Percentiles rank a stretch among this genome's conserved stretches.
phyloP scores from a whole-genome alignment of 2,329 filamentous ascomycete species.

The Didymellaceae sp. region DNA sequence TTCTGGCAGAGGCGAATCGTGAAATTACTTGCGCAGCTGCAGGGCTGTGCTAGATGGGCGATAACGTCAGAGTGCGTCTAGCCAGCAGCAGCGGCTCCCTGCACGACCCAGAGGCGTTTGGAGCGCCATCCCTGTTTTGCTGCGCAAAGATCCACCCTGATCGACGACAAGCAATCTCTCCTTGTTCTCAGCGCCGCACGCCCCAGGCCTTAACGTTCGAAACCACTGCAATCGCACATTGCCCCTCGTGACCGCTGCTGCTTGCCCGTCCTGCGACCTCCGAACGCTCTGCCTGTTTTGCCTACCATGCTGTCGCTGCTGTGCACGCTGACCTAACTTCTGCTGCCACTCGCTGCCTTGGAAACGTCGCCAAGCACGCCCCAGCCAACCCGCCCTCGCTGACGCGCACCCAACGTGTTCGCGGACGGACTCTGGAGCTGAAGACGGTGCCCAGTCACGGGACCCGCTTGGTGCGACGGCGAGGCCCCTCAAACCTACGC shows the following conservation, averaged over 20 bases:
- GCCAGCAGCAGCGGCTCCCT: slow-evolving; percentile 10
- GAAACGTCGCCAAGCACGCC: slow-evolving; percentile 9
- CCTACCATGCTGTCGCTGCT: slow-evolving; percentile 24
- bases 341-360: slow-evolving; percentile 19
- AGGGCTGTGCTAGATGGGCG: slow-evolving; percentile 17
- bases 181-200: slow-evolving; percentile 13
- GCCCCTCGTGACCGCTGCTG: slow-evolving; percentile 5
- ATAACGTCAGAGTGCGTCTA: slow-evolving; percentile 15
- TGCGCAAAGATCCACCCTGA: slow-evolving; percentile 13
- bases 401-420: slow-evolving; percentile 18
- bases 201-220: slow-evolving; percentile 3
- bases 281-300: neutral
- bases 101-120: neutral
- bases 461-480: slow-evolving; percentile 28
- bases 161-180: slow-evolving; percentile 31
- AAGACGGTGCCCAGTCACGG: slow-evolving; percentile 15
- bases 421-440: slow-evolving; percentile 14
- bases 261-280: slow-evolving; percentile 7
- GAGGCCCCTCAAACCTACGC: slow-evolving; percentile 24
- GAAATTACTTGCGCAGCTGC: slow-evolving; percentile 14
- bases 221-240: slow-evolving; percentile 7
- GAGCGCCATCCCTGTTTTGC: slow-evolving; percentile 27
- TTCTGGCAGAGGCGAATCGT: slow-evolving; percentile 13
- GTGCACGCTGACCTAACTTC: slow-evolving; percentile 21
- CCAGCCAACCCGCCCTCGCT: slow-evolving; percentile 7